Evolutionary conservation across 208 protist species (phyloP), one percentile per base, ranked within the genome.

Genomic region (Trypanosoma vivax): DNA sequence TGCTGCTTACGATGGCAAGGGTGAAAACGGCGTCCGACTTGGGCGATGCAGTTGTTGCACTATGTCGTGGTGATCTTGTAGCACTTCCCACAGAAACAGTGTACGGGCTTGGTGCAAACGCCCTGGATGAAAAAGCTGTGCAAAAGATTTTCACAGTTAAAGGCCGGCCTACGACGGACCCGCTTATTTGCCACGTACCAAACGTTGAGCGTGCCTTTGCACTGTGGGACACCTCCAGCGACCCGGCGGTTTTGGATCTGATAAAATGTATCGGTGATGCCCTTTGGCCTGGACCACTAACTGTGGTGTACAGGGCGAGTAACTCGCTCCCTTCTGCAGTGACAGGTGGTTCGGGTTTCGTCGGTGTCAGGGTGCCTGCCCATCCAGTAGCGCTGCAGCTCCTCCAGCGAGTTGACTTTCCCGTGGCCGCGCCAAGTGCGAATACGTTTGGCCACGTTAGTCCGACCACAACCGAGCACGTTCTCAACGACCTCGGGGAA

Each of bases 41-140:
- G 37, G 54, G 43, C 2, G 47, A 30, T 1, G 87, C 83, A 9
- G 82, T 76, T 5, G 69, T 68, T 27, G 72, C 77, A 9, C 60
- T 89, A 13, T 28, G 37, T 35, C 25, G 48, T 25, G 85, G 83
- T 14, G 67, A 75, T 24, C 70, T 98, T 0, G 97, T 99, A 13
- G 83, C 95, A 19, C 96, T 99, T 51, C 97, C 97, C 4, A 99
- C 97, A 0, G 97, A 99, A 69, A 99, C 98, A 5, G 97, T 99
- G n/a, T 99, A 99, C 65, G 98, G 98, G 9, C 70, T 99, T 0
- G 97, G 97, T 9, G 96, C 95, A 10, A 92, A 98, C 59, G 97
- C 96, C 2, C 62, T 95, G 11, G 63, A 85, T 50, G 88, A 81
- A 35, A 57, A 58, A 5, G 89, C 96, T 5, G 81, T 92, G 4